Evolutionary conservation across 1,284 basidiomycete genomes (phyloP), one percentile per base, ranked within the genome.

Genomic region (Sphagnurus paluster): DNA sequence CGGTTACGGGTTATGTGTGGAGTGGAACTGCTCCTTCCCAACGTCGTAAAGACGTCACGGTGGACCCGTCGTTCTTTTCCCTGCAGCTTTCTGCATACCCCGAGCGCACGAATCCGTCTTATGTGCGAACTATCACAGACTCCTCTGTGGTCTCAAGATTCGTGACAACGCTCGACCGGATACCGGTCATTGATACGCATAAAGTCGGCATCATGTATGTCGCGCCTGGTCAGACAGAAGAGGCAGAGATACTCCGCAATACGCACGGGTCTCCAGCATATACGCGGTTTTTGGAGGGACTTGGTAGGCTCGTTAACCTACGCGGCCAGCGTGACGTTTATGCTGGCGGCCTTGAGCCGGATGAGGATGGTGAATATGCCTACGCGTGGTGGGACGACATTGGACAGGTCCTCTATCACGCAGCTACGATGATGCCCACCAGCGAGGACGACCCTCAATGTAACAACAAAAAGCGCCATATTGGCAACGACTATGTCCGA

Each of bases 301-400:
- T 99, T 2, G 97, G 96, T 0, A 76, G 90, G 33, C 74, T 99
- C 40, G 90, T 98, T 64, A 83, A 90, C 51, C 75, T 98, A n/a
- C 86, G 92, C 23, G 93, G 90, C 4, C 93, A 95, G 67, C 77
- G 85, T 9, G 94, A 98, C 61, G 85, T 98, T n/a, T 98, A 96
- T 66, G 90, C 88, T 1, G 96, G 95, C 21, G 94, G 94, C 2
- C 76, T 99, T 24, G 89, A 96, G 64, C 82, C 89, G 4, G 84
- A 90, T 54, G 84, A 88, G 57, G 94, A 98, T 63, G 84, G 89
- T 17, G 93, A 98, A 66, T 96, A 93, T 60, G 90, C 93, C 0
- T 99, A 99, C 61, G 94, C 95, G 0, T 99, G 96, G 95, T 95
- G 93, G 87, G 94, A 99, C 66, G 94, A 98, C 60, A 95, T 98